A percentile compares a stretch with the other conserved stretches of the same genome.
These are phyloP conservation scores for Vicia villosa DNA, from an alignment of 306 rosid species.

Conservation along the genomic window DNA sequence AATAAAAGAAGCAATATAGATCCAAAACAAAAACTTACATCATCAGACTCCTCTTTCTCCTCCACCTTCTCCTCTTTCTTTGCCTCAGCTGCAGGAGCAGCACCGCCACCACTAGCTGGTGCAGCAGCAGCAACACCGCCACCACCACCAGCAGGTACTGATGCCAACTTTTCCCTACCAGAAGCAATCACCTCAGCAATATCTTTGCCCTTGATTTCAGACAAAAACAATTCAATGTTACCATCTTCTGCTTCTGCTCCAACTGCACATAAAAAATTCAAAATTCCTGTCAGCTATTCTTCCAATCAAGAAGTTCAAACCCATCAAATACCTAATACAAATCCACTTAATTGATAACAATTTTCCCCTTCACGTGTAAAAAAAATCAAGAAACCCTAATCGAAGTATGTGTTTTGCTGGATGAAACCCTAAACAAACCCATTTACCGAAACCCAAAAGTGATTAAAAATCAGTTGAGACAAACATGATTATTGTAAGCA, in stretches of 20 bases:
- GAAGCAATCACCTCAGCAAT: conserved; percentile 70
- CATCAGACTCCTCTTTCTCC: conserved; percentile 82
- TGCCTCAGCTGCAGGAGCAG: conserved; percentile 64
- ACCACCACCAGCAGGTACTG: conserved; percentile 73
- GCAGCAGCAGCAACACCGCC: conserved; percentile 50
- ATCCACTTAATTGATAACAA: no score
- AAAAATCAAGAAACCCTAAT: not conserved
- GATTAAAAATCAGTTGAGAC: not conserved
- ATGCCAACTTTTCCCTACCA: conserved; percentile 73
- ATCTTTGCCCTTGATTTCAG: conserved; percentile 68
- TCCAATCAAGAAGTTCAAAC: not conserved
- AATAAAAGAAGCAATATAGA: not conserved
- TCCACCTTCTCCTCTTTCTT: conserved; percentile 82
- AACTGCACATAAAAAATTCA: conserved; percentile 43
- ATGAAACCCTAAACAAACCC: not conserved
- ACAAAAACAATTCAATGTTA: conserved; percentile 52
- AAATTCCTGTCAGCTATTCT: not conserved
- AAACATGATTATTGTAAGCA: not conserved
- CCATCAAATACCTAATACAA: not conserved
- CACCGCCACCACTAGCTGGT: conserved; percentile 43
- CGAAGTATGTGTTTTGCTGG: not conserved
- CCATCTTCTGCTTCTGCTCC: conserved; percentile 70
- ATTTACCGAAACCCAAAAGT: not conserved
- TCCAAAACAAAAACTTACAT: conserved; percentile 46
- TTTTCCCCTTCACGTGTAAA: no score